Conservation (phyloP, 495 filamentous ascomycete genomes). For the Lindgomyces ingoldianus region DNA sequence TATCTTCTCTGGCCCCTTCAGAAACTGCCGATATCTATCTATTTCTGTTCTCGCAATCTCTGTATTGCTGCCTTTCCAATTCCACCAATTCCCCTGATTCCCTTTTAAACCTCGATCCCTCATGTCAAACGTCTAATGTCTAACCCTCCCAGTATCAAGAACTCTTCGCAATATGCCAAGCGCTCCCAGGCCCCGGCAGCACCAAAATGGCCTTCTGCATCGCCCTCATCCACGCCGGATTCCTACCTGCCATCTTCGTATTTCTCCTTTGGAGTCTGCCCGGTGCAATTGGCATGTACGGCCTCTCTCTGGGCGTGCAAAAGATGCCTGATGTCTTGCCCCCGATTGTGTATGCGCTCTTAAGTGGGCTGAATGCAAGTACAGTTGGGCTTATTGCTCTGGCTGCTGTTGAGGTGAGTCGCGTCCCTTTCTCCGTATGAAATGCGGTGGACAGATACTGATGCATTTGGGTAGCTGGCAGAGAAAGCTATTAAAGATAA, state of each 20-base stretch:
- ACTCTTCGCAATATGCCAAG: constrained; percentile 76
- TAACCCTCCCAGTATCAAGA: constrained; percentile 67
- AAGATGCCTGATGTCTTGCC: constrained; percentile 64
- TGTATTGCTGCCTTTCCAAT: too few species aligned
- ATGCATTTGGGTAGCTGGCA: constrained; percentile 54
- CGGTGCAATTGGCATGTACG: constrained; percentile 77
- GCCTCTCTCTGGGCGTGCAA: constrained; percentile 66
- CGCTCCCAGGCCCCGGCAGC: constrained; percentile 71
- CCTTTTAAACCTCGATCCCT: too few species aligned
- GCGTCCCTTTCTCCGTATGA: too few species aligned
- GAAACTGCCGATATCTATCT: too few species aligned
- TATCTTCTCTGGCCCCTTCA: too few species aligned
- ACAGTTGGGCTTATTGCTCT: constrained; percentile 80
- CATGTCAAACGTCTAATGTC: too few species aligned
- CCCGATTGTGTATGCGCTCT: constrained; percentile 66
- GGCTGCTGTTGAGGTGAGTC: constrained; percentile 63
- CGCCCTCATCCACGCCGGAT: constrained; percentile 64
- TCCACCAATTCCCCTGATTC: too few species aligned
- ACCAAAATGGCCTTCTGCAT: constrained; percentile 83
- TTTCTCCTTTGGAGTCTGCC: constrained; percentile 77
- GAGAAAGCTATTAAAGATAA: constrained; percentile 74
- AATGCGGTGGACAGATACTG: too few species aligned
- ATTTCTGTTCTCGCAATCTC: too few species aligned
- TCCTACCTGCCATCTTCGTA: constrained; percentile 60
- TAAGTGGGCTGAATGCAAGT: constrained; percentile 76